Percentiles rank a stretch among this genome's conserved stretches.
phyloP scores from a whole-genome alignment of 2,329 filamentous ascomycete species.

The Cercospora sp. region DNA sequence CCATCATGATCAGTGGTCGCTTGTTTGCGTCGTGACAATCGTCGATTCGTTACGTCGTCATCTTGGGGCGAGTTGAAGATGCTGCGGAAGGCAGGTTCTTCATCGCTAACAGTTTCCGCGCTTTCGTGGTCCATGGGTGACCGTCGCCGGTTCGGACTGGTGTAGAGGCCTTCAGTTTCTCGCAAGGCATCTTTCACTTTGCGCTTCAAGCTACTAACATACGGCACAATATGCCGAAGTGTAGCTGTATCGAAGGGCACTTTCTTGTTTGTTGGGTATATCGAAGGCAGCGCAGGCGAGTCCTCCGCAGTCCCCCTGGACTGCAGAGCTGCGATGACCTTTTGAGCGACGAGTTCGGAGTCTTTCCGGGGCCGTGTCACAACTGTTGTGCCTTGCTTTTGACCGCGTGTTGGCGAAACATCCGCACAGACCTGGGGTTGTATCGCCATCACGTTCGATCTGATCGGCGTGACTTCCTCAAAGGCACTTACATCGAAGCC shows the following conservation, averaged over 20 bases:
- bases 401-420: neutral
- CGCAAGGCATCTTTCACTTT: slow-evolving; percentile 51
- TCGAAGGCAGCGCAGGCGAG: slow-evolving; percentile 30
- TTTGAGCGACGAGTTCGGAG: slow-evolving; percentile 60
- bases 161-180: slow-evolving; percentile 51
- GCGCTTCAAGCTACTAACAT: slow-evolving; percentile 50
- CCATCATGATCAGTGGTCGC: slow-evolving; percentile 35
- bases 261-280: slow-evolving; percentile 48
- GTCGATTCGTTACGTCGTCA: slow-evolving; percentile 25
- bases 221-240: slow-evolving; percentile 61
- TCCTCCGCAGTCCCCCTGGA: slow-evolving; percentile 34
- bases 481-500: slow-evolving; percentile 60
- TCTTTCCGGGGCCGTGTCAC: slow-evolving; percentile 54
- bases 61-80: slow-evolving; percentile 36
- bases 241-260: slow-evolving; percentile 68
- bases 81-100: slow-evolving; percentile 40
- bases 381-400: slow-evolving; percentile 25
- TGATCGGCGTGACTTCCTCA: slow-evolving; percentile 45
- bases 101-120: slow-evolving; percentile 11
- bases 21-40: slow-evolving; percentile 28
- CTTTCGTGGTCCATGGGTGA: slow-evolving; percentile 3
- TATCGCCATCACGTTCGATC: slow-evolving; percentile 3
- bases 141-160: slow-evolving; percentile 41
- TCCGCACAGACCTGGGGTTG: slow-evolving; percentile 7
- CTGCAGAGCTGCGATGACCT: slow-evolving; percentile 62